A percentile compares a stretch with the other conserved stretches of the same genome.
Evolutionary conservation across 2,329 filamentous ascomycete species (phyloP).

Genomic region (Chaetomium globosum): DNA sequence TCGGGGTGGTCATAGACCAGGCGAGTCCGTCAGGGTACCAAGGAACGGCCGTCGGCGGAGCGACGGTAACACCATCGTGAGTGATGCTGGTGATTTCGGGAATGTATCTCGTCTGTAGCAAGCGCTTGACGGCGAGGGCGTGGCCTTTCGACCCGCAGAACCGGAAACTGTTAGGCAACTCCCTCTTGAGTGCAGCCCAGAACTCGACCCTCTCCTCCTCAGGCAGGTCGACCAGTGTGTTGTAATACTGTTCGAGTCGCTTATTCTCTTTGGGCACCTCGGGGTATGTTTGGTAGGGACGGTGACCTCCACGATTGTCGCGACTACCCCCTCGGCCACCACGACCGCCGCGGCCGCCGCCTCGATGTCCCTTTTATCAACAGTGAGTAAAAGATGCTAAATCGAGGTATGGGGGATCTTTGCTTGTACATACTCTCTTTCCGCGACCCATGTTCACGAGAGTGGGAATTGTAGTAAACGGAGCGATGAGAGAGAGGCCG

Average conservation of each 20-base stretch:
- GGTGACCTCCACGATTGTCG: slow-evolving; percentile 43
- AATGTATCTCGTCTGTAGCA: slow-evolving; percentile 84
- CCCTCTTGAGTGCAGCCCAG: slow-evolving; percentile 79
- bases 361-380: slow-evolving; percentile 37
- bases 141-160: slow-evolving; percentile 96
- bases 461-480: slow-evolving; percentile 25
- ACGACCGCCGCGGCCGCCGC: slow-evolving; percentile 43
- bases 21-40: slow-evolving; percentile 97
- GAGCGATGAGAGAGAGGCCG: slow-evolving; percentile 17
- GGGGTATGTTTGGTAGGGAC: slow-evolving; percentile 54
- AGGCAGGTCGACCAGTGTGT: slow-evolving; percentile 71
- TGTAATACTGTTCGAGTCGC: slow-evolving; percentile 85
- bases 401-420: no score
- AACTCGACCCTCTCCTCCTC: slow-evolving; percentile 79
- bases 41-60: slow-evolving; percentile 76
- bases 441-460: slow-evolving; percentile 35
- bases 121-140: slow-evolving; percentile 87
- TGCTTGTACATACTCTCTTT: slow-evolving; percentile 28
- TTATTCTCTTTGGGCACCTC: slow-evolving; percentile 78
- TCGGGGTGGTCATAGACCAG: slow-evolving; percentile 97
- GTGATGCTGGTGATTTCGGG: slow-evolving; percentile 85
- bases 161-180: slow-evolving; percentile 95
- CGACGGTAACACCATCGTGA: slow-evolving; percentile 78
- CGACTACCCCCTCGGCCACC: slow-evolving; percentile 33
- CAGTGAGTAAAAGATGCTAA: slow-evolving; percentile 13